Percentiles rank a stretch among this genome's conserved stretches.
phyloP scores from a whole-genome alignment of 306 rosid genomes.

The Fragaria iinumae region DNA sequence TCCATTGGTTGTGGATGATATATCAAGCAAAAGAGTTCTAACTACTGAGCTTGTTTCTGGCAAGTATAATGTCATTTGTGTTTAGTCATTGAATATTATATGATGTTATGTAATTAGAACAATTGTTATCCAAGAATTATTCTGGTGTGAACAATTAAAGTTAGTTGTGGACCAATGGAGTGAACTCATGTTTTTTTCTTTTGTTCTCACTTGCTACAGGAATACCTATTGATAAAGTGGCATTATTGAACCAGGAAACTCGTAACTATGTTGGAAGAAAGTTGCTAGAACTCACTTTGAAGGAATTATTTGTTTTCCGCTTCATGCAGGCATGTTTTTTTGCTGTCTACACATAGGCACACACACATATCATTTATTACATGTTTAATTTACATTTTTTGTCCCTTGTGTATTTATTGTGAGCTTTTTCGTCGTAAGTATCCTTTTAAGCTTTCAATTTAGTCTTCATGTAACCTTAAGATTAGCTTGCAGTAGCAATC shows the following conservation, averaged over 20 bases:
- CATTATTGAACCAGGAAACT: constrained; percentile 73
- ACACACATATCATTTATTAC: background rate
- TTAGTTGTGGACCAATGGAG: constrained; percentile 11
- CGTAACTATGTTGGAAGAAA: constrained; percentile 82
- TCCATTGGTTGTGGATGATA: constrained; percentile 71
- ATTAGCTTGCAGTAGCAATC: background rate
- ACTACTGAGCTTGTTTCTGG: constrained; percentile 84
- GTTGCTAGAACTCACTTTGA: constrained; percentile 80
- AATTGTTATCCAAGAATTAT: background rate
- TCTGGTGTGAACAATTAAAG: background rate
- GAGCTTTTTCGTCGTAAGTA: constrained; percentile 14
- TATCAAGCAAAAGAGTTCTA: constrained; percentile 76
- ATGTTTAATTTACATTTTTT: background rate
- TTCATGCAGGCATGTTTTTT: constrained; percentile 86
- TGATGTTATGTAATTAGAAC: constrained; percentile 3
- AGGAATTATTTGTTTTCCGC: constrained; percentile 71
- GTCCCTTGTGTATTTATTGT: constrained; percentile 6
- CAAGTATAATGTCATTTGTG: constrained; percentile 30
- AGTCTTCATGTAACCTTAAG: background rate
- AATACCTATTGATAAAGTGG: constrained; percentile 87
- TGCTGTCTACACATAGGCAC: background rate
- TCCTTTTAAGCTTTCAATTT: background rate
- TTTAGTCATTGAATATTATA: constrained; percentile 19
- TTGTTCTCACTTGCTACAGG: constrained; percentile 51
- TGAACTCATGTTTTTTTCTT: constrained; percentile 24